phyloP scores from a whole-genome alignment of 2,329 filamentous ascomycete genomes.

The Microdochium nivale region DNA sequence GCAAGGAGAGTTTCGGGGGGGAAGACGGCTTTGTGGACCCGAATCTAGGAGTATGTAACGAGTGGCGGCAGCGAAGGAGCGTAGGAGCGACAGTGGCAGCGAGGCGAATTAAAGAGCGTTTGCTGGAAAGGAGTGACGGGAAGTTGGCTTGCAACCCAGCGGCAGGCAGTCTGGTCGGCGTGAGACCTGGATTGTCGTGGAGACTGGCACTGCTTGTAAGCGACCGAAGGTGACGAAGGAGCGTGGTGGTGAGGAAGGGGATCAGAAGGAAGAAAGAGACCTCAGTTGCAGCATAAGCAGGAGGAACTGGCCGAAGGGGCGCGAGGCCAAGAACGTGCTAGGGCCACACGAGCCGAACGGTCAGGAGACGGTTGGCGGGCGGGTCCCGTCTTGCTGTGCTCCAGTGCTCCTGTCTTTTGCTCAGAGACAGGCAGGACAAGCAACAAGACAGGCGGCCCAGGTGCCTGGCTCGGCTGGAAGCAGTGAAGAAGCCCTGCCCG shows the following conservation, averaged over 20 bases:
- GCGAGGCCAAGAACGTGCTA: not conserved
- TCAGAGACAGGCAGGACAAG: not conserved
- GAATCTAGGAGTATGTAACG: not conserved
- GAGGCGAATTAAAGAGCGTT: slow-evolving; percentile 1
- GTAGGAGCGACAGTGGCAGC: not conserved
- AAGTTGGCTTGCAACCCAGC: slow-evolving; percentile 39
- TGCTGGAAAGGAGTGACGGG: slow-evolving; percentile 30
- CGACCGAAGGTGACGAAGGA: slow-evolving; percentile 18
- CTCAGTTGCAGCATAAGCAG: not conserved
- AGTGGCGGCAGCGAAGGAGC: not conserved
- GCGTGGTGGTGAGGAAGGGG: slow-evolving; percentile 16
- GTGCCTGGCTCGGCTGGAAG: too few relatives aligned
- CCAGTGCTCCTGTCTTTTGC: too few relatives aligned
- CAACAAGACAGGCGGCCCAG: not conserved
- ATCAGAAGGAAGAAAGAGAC: slow-evolving; percentile 10
- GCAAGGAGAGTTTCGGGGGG: too few relatives aligned
- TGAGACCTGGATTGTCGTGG: slow-evolving; percentile 24
- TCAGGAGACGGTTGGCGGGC: not conserved
- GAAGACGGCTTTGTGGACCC: not conserved
- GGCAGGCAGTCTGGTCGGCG: slow-evolving; percentile 34
- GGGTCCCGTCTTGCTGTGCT: too few relatives aligned
- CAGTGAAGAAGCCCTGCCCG: too few relatives aligned
- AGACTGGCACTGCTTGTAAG: slow-evolving; percentile 5
- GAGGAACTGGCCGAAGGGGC: not conserved
- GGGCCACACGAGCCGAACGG: not conserved